Percentiles rank a stretch among this genome's conserved stretches.
These are phyloP conservation scores for Stephania yunnanensis DNA, from an alignment of 164 flowering plant genomes.

Conservation along the genomic window DNA sequence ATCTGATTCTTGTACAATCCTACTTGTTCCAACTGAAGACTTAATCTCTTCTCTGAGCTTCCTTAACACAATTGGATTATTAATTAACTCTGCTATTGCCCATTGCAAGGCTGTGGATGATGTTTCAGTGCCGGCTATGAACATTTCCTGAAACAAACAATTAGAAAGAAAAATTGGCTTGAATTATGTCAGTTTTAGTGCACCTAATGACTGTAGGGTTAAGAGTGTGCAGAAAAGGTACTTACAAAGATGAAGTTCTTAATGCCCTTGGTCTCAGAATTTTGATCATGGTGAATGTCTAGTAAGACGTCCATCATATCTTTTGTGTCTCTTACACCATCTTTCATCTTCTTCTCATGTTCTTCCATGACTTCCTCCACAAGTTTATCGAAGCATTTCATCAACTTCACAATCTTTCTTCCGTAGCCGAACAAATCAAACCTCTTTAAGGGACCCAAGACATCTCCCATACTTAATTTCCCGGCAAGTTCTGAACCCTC, in stretches of 20 bases:
- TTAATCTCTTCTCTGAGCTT: slow-evolving; percentile 40
- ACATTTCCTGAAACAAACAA: slow-evolving; percentile 28
- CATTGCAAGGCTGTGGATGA: slow-evolving; percentile 33
- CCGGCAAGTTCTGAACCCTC: slow-evolving; percentile 21
- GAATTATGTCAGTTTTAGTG: background rate
- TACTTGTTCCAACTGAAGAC: slow-evolving; percentile 23
- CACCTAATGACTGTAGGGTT: background rate
- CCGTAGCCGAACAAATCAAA: slow-evolving; percentile 24
- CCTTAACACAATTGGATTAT: slow-evolving; percentile 34
- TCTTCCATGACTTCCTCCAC: slow-evolving; percentile 32
- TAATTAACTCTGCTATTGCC: slow-evolving; percentile 49
- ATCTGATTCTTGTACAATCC: slow-evolving; percentile 44
- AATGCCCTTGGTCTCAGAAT: slow-evolving; percentile 23
- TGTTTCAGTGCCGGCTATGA: slow-evolving; percentile 50
- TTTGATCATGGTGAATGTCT: slow-evolving; percentile 23
- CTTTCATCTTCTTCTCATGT: slow-evolving; percentile 14
- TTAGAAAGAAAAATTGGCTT: too few relatives aligned
- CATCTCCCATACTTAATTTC: slow-evolving; percentile 27
- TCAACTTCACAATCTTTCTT: slow-evolving; percentile 18
- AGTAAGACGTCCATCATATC: slow-evolving; percentile 32
- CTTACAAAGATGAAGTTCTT: slow-evolving; percentile 29
- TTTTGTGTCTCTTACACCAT: slow-evolving; percentile 5
- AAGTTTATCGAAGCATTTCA: slow-evolving; percentile 22
- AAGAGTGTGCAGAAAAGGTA: background rate
- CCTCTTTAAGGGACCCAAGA: slow-evolving; percentile 6